These are phyloP conservation scores for Fragosphaeria purpurea DNA, from an alignment of 2,329 filamentous ascomycete genomes.

Conservation along the genomic window DNA sequence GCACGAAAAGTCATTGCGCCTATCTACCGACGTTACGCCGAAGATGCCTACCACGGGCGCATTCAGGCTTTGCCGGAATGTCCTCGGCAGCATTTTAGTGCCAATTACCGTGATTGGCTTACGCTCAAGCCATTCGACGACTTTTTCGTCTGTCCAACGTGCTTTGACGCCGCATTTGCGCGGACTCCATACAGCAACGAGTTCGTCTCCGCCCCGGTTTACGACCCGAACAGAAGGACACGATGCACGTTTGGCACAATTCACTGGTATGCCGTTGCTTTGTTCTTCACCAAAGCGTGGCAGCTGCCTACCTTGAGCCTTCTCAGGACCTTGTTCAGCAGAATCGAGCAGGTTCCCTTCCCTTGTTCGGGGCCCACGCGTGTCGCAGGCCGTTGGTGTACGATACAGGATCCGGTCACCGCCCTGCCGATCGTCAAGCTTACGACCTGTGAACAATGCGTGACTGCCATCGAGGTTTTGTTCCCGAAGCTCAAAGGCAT, in stretches of 20 bases:
- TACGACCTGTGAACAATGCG: conserved; percentile 64
- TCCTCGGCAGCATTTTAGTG: conserved; percentile 51
- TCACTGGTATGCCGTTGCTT: conserved; percentile 77
- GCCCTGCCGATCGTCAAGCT: conserved; percentile 59
- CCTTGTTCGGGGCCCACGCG: conserved; percentile 49
- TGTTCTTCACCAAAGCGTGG: conserved; percentile 68
- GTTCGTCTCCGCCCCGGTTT: conserved; percentile 53
- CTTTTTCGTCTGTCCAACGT: conserved; percentile 75
- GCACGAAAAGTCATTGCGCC: conserved; percentile 26
- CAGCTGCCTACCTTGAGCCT: conserved; percentile 55
- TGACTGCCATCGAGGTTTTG: conserved; percentile 59
- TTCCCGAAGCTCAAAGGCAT: conserved; percentile 62
- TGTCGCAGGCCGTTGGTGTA: conserved; percentile 60
- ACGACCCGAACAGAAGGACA: conserved; percentile 46
- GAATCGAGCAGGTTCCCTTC: conserved; percentile 43
- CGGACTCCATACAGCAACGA: conserved; percentile 56
- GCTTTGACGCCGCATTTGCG: conserved; percentile 61
- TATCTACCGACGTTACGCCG: conserved; percentile 41
- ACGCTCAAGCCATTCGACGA: conserved; percentile 54
- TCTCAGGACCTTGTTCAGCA: conserved; percentile 56
- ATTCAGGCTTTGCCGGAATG: conserved; percentile 54
- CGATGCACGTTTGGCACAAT: conserved; percentile 69
- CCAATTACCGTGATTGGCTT: conserved; percentile 62
- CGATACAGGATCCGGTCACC: conserved; percentile 58
- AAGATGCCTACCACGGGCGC: conserved; percentile 36